These are phyloP conservation scores for Ochetophila trinervis DNA, from an alignment of 306 rosid genomes.

Conservation along the genomic window DNA sequence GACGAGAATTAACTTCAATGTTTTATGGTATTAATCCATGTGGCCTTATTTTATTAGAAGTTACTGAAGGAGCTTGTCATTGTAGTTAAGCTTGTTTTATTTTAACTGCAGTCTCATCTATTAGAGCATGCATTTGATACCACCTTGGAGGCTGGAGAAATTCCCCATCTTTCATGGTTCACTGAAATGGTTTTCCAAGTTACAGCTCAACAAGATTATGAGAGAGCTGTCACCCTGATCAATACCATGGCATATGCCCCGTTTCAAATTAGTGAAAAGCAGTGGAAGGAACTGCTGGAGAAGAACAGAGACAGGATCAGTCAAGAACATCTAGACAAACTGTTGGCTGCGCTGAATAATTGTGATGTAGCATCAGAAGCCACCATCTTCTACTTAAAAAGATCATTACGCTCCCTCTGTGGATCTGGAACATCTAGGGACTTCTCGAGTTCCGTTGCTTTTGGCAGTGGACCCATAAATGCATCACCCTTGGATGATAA, in stretches of 20 bases:
- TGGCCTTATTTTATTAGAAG: slow-evolving; percentile 6
- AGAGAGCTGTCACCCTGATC: slow-evolving; percentile 58
- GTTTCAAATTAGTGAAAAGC: slow-evolving; percentile 61
- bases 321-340: slow-evolving; percentile 40
- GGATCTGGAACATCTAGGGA: slow-evolving; percentile 30
- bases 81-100: slow-evolving; percentile 24
- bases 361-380: slow-evolving; percentile 59
- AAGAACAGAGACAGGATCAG: slow-evolving; percentile 45
- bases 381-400: slow-evolving; percentile 60
- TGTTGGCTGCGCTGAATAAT: slow-evolving; percentile 46
- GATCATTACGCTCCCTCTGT: slow-evolving; percentile 51
- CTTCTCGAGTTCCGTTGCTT: slow-evolving; percentile 30
- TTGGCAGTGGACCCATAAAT: slow-evolving; percentile 22
- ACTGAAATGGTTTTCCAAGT: slow-evolving; percentile 69
- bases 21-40: background rate
- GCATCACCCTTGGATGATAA: slow-evolving; percentile 9
- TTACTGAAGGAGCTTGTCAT: background rate
- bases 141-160: slow-evolving; percentile 73
- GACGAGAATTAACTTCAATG: background rate
- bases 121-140: slow-evolving; percentile 85
- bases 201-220: slow-evolving; percentile 43
- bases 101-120: slow-evolving; percentile 61
- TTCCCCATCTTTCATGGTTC: slow-evolving; percentile 56
- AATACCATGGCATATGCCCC: slow-evolving; percentile 78
- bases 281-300: slow-evolving; percentile 65